Conservation (phyloP, 306 rosid genomes). For the Castanea crenata region DNA sequence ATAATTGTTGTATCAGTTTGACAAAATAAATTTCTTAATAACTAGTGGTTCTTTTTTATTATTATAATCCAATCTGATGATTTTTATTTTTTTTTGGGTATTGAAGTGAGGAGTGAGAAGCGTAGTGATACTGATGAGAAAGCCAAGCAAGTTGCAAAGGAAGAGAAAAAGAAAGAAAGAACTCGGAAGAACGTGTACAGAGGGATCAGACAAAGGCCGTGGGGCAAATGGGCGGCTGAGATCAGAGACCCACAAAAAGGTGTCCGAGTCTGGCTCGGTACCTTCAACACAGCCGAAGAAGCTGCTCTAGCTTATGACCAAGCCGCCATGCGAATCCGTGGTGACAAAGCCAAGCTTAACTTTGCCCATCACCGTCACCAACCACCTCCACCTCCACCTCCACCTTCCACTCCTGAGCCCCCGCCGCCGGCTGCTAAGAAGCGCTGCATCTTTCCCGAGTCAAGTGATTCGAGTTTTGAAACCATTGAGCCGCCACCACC, state of each 20-base stretch:
- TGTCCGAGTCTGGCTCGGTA: slow-evolving; percentile 92
- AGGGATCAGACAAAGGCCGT: slow-evolving; percentile 92
- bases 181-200: slow-evolving; percentile 71
- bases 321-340: slow-evolving; percentile 87
- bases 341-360: slow-evolving; percentile 92
- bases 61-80: background rate
- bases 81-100: background rate
- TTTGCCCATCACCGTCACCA: slow-evolving; percentile 24
- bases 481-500: background rate
- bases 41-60: background rate
- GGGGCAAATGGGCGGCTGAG: slow-evolving; percentile 99
- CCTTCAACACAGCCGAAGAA: slow-evolving; percentile 78
- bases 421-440: slow-evolving; percentile 34
- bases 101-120: background rate
- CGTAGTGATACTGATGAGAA: slow-evolving; percentile 14
- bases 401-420: background rate
- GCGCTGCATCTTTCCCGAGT: slow-evolving; percentile 33
- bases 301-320: slow-evolving; percentile 84
- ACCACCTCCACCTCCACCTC: background rate
- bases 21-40: background rate
- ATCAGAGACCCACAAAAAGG: slow-evolving; percentile 95
- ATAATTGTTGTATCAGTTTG: too few relatives aligned
- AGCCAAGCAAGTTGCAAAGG: slow-evolving; percentile 1
- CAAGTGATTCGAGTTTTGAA: background rate
- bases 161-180: background rate